Conservation (phyloP, 2,329 filamentous ascomycete genomes). For the Clarireedia monteithiana region DNA sequence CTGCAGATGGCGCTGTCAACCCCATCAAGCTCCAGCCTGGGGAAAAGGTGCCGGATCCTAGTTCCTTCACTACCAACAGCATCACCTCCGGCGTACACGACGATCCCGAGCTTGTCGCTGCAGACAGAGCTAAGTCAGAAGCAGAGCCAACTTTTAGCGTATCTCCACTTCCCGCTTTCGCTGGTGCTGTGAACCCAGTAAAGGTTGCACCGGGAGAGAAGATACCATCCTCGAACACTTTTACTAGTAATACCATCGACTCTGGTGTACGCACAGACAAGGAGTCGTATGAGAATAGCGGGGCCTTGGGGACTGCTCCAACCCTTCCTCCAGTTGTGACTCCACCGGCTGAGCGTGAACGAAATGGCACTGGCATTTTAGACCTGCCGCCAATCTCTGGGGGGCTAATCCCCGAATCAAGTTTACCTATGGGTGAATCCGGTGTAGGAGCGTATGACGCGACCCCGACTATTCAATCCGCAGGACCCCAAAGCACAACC, state of each 20-base stretch:
- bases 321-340: conserved; percentile 33
- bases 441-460: conserved; percentile 43
- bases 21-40: conserved; percentile 74
- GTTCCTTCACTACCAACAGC: conserved; percentile 57
- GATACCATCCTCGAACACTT: conserved; percentile 58
- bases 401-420: conserved; percentile 74
- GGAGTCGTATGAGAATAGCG: conserved; percentile 78
- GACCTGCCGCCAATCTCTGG: conserved; percentile 48
- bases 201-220: conserved; percentile 71
- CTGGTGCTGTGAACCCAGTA: conserved; percentile 69
- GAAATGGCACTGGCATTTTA: conserved; percentile 32
- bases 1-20: conserved; percentile 61
- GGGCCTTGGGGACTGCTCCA: conserved; percentile 40
- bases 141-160: conserved; percentile 44
- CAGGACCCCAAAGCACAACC: conserved; percentile 38
- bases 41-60: conserved; percentile 67
- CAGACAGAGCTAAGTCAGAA: conserved; percentile 26
- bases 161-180: conserved; percentile 54
- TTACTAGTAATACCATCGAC: conserved; percentile 62
- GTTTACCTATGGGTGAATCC: conserved; percentile 53
- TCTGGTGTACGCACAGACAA: conserved; percentile 70
- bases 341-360: conserved; percentile 31
- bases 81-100: conserved; percentile 66
- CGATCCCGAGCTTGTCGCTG: conserved; percentile 71
- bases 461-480: conserved; percentile 43